Evolutionary conservation across 345 rosid species (phyloP).

Genomic region (Citrus sp.): DNA sequence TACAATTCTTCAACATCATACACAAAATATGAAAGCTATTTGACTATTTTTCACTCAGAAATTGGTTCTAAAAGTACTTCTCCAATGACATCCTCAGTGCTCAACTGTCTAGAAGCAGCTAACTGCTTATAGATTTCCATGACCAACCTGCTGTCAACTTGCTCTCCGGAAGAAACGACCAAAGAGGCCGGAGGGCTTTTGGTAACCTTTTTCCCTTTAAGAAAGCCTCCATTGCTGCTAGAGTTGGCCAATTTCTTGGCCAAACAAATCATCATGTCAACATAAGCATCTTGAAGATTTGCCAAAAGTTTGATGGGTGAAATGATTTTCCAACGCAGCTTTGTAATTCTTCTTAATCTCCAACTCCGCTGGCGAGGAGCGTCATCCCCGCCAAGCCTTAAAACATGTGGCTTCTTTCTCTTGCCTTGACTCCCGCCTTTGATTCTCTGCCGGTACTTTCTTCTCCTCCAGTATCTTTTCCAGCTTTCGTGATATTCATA

Average conservation of each 20-base stretch:
- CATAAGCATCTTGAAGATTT: slow-evolving; percentile 34
- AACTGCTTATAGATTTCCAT: slow-evolving; percentile 35
- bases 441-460: slow-evolving; percentile 31
- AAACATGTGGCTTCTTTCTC: slow-evolving; percentile 23
- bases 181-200: slow-evolving; percentile 14
- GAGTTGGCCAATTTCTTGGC: slow-evolving; percentile 22
- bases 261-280: slow-evolving; percentile 25
- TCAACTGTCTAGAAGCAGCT: slow-evolving; percentile 27
- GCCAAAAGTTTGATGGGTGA: slow-evolving; percentile 30
- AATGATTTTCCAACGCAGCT: slow-evolving; percentile 9
- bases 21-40: too few relatives aligned
- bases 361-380: background rate
- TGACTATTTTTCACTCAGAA: too few relatives aligned
- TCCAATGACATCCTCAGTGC: background rate
- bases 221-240: slow-evolving; percentile 3
- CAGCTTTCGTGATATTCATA: slow-evolving; percentile 17
- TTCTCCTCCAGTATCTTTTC: slow-evolving; percentile 48
- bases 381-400: slow-evolving; percentile 26
- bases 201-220: slow-evolving; percentile 25
- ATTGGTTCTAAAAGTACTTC: background rate
- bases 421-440: background rate
- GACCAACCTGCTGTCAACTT: slow-evolving; percentile 25
- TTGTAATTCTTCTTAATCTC: background rate
- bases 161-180: slow-evolving; percentile 25
- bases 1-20: too few relatives aligned